These are phyloP conservation scores for Coemansia sp. DNA, from an alignment of 192 early-diverging fungal genomes.

Conservation along the genomic window DNA sequence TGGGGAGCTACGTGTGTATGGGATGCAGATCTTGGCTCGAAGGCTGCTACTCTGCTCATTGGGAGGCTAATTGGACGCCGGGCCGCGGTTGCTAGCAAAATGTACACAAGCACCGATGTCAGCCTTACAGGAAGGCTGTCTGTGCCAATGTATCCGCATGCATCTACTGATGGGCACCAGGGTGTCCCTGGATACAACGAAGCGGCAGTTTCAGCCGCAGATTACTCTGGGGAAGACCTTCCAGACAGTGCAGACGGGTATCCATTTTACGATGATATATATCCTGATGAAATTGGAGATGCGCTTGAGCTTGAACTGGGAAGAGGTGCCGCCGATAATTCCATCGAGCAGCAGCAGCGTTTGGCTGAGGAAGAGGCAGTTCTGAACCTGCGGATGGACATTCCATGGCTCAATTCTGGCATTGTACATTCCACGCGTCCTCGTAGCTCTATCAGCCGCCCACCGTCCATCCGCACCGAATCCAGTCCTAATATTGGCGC, in stretches of 20 bases:
- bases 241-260: background rate
- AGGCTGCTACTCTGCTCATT: background rate
- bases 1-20: constrained; percentile 39
- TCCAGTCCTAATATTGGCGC: constrained; percentile 14
- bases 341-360: background rate
- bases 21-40: constrained; percentile 3
- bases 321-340: constrained; percentile 9
- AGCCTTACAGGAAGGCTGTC: background rate
- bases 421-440: constrained; percentile 4
- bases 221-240: background rate
- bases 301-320: constrained; percentile 35
- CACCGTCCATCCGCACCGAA: constrained; percentile 20
- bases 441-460: constrained; percentile 5
- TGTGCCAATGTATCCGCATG: background rate
- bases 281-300: background rate
- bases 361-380: background rate
- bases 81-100: background rate
- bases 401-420: constrained; percentile 45
- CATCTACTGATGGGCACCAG: background rate
- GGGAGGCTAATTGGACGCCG: background rate
- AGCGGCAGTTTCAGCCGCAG: background rate
- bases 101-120: background rate
- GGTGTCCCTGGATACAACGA: background rate
- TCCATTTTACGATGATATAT: background rate
- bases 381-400: constrained; percentile 27